Evolutionary conservation across 768 basidiomycete genomes (phyloP), one percentile per base, ranked within the genome.

Genomic region (Collybia sp.): DNA sequence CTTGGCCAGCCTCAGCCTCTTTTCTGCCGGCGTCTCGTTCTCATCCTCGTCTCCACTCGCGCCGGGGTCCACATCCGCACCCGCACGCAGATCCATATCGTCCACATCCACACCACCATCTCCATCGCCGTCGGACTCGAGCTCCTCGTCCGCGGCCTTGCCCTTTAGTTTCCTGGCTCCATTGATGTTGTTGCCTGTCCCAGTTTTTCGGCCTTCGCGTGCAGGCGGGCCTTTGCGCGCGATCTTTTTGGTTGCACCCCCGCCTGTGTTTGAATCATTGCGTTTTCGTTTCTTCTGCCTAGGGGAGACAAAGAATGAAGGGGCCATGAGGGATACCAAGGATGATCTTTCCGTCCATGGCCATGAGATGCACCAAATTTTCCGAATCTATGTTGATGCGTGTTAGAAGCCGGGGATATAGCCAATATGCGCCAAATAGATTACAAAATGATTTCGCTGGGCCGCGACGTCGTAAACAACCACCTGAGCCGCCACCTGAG

Each of bases 21-120:
- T 99, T 72, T 93, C 83, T 0, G 92, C 93, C 2, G 93, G 90
- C 4, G 93, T 95, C 68, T 97, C 95, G 52, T 83, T 72, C 52
- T 83, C 79, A 54, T 93, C 85, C 55, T 96, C 93, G 35, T 93
- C 91, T 5, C 80, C 87, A 53, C 86, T 88, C 19, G 70, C 74
- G 2, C 73, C 76, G 12, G 65, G 73, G 50, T 82, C 83, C 4
- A 54, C 66, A 34, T 71, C 72, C 18, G 44, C 51, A 16, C 70
- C 71, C 6, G 57, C 66, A 35, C 80, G 68, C 52, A 93, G 66
- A 59, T 94, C 88, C 71, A 93, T 75, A 59, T 86, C 83, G 55
- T 88, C 87, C 43, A 91, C 70, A 33, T 62, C 72, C 17, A 67
- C 71, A 25, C 55, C 76, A 30, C 76, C 79, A 25, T 74, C 74